These are phyloP conservation scores for Pouteria glomerata DNA, from an alignment of 148 eudicot genomes.

Conservation along the genomic window DNA sequence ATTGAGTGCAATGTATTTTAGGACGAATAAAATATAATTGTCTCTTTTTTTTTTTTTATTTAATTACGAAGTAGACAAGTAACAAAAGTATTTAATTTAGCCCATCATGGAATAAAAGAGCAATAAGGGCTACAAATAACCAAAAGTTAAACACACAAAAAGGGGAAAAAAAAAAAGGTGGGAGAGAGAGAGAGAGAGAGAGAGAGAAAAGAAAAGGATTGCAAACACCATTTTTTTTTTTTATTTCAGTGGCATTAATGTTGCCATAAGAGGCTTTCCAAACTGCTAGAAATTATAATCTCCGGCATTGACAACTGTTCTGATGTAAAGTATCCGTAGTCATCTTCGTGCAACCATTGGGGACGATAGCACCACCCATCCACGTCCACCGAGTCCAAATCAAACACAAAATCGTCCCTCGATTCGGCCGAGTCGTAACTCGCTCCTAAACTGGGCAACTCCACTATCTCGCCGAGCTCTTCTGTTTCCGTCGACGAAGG, in stretches of 20 bases:
- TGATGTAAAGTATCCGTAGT: too few species aligned
- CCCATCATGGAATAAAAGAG: background rate
- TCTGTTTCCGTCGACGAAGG: too few species aligned
- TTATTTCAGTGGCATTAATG: background rate
- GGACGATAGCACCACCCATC: constrained; percentile 23
- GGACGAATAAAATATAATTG: too few species aligned
- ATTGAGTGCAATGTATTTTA: too few species aligned
- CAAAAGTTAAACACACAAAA: background rate
- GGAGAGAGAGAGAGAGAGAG: too few species aligned
- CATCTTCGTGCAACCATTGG: constrained; percentile 5
- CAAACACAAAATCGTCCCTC: constrained; percentile 22
- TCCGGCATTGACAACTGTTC: background rate
- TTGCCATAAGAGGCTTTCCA: constrained; percentile 10
- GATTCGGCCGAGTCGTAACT: constrained; percentile 25
- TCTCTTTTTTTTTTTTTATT: too few species aligned
- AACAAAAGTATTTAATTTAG: background rate
- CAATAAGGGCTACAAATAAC: background rate
- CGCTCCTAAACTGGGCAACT: constrained; percentile 26
- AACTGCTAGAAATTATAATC: background rate
- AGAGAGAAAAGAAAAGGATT: too few species aligned
- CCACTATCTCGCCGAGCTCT: constrained; percentile 23
- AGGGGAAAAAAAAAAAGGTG: background rate
- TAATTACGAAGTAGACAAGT: too few species aligned
- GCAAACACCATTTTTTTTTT: background rate
- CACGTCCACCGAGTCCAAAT: constrained; percentile 8